Conservation (phyloP, 2,329 filamentous ascomycete genomes). For the Coleophoma crateriformis region DNA sequence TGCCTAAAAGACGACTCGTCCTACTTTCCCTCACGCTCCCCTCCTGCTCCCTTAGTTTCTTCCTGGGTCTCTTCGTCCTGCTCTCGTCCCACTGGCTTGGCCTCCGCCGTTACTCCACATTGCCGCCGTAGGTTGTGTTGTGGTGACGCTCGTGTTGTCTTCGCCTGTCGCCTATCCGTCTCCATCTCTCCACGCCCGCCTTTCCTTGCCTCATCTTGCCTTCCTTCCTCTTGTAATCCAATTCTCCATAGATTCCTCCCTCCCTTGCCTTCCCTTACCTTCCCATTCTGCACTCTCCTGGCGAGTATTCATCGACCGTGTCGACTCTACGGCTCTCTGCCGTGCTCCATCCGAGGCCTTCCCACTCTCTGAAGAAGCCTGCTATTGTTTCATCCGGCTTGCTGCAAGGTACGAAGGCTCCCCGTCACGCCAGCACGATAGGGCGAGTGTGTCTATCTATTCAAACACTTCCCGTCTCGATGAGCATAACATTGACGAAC, state of each 20-base stretch:
- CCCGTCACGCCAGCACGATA: background rate
- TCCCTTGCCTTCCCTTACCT: background rate
- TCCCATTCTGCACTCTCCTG: background rate
- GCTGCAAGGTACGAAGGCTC: background rate
- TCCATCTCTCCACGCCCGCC: no score
- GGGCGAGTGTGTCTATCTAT: background rate
- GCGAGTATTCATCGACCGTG: background rate
- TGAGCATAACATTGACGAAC: constrained; percentile 1
- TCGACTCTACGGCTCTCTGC: background rate
- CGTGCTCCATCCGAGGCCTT: background rate
- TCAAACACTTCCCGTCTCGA: background rate
- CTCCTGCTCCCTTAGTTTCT: no score
- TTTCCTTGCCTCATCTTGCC: no score
- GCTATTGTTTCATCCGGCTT: background rate
- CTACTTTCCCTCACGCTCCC: no score
- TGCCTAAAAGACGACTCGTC: no score
- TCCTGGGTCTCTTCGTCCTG: no score
- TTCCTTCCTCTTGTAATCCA: background rate
- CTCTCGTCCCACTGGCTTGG: no score
- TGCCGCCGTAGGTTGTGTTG: no score
- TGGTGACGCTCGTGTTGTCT: no score
- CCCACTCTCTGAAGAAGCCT: background rate
- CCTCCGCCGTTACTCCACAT: no score
- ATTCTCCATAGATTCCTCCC: background rate
- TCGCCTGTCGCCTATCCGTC: no score